Evolutionary conservation across 2,329 filamentous ascomycete genomes (phyloP).

Genomic region (Metarhizium rileyi): DNA sequence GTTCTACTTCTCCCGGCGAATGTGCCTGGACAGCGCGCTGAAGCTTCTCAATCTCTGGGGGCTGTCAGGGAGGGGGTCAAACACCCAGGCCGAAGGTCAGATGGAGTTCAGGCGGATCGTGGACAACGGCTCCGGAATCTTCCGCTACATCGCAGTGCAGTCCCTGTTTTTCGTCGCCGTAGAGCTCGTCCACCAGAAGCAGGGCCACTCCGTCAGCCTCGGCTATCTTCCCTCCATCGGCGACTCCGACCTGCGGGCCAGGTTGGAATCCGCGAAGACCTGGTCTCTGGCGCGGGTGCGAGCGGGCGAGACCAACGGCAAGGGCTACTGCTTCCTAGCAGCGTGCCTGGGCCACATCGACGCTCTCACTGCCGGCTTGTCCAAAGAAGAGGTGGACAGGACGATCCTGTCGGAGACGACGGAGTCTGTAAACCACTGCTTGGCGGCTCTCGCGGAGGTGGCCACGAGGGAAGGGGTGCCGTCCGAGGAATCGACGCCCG

Average conservation of each 20-base stretch:
- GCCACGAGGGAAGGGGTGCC: constrained; percentile 19
- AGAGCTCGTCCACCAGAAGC: constrained; percentile 35
- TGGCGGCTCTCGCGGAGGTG: constrained; percentile 23
- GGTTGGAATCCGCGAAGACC: constrained; percentile 17
- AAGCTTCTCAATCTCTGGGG: constrained; percentile 24
- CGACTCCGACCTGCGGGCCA: constrained; percentile 21
- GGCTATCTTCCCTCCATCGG: constrained; percentile 20
- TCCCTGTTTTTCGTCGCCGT: constrained; percentile 32
- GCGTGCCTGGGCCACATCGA: constrained; percentile 24
- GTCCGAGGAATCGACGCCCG: constrained; percentile 6
- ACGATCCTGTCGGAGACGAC: constrained; percentile 18
- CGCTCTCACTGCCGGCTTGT: constrained; percentile 20
- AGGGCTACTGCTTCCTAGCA: constrained; percentile 27
- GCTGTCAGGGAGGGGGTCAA: constrained; percentile 14
- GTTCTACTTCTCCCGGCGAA: constrained; percentile 44
- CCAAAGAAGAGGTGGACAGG: constrained; percentile 20
- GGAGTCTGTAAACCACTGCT: constrained; percentile 18
- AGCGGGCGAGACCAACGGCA: constrained; percentile 34
- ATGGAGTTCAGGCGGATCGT: constrained; percentile 23
- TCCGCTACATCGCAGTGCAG: constrained; percentile 31
- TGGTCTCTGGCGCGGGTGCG: constrained; percentile 27
- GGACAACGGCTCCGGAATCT: constrained; percentile 31
- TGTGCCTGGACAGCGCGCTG: constrained; percentile 33
- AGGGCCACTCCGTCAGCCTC: constrained; percentile 27
- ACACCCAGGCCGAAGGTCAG: constrained; percentile 8